A percentile compares a stretch with the other conserved stretches of the same genome.
These are phyloP conservation scores for Leptographium galeiforme DNA, from an alignment of 2,329 filamentous ascomycete genomes.

Conservation along the genomic window DNA sequence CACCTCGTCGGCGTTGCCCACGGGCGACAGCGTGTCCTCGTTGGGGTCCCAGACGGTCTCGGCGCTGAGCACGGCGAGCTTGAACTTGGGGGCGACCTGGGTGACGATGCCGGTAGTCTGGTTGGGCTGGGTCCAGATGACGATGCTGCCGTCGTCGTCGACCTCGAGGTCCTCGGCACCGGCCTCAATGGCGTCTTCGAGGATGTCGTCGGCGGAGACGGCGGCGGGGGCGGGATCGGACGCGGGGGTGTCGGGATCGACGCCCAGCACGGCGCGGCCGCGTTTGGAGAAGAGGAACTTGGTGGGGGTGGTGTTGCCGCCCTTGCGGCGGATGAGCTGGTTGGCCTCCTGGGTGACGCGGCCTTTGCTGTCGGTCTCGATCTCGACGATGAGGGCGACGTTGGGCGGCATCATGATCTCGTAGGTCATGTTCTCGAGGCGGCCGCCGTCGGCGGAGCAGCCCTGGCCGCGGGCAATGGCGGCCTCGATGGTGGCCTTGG, in stretches of 20 bases:
- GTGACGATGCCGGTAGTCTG: slow-evolving; percentile 52
- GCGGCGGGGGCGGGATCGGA: background rate
- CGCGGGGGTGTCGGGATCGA: slow-evolving; percentile 45
- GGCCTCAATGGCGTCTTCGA: slow-evolving; percentile 72
- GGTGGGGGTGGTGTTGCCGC: slow-evolving; percentile 59
- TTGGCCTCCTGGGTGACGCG: slow-evolving; percentile 64
- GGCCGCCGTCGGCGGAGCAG: slow-evolving; percentile 56
- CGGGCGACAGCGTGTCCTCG: slow-evolving; percentile 56
- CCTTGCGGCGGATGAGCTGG: slow-evolving; percentile 53
- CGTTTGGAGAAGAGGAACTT: slow-evolving; percentile 76
- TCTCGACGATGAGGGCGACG: slow-evolving; percentile 69
- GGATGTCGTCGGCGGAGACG: slow-evolving; percentile 55
- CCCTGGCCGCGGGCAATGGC: slow-evolving; percentile 86
- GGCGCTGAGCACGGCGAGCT: slow-evolving; percentile 54
- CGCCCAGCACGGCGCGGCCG: slow-evolving; percentile 59
- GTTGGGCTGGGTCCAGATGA: slow-evolving; percentile 57
- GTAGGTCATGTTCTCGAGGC: slow-evolving; percentile 64
- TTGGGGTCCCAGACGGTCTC: slow-evolving; percentile 82
- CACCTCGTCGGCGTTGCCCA: slow-evolving; percentile 44
- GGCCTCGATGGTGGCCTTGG: slow-evolving; percentile 64
- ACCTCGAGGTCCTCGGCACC: slow-evolving; percentile 60
- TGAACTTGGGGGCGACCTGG: slow-evolving; percentile 47
- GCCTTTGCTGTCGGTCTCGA: slow-evolving; percentile 69
- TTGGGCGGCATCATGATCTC: slow-evolving; percentile 70
- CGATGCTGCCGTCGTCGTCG: slow-evolving; percentile 52